Percentiles rank a stretch among this genome's conserved stretches.
Conservation (phyloP, 1,284 basidiomycete genomes). For the Trichosporon sp. region DNA sequence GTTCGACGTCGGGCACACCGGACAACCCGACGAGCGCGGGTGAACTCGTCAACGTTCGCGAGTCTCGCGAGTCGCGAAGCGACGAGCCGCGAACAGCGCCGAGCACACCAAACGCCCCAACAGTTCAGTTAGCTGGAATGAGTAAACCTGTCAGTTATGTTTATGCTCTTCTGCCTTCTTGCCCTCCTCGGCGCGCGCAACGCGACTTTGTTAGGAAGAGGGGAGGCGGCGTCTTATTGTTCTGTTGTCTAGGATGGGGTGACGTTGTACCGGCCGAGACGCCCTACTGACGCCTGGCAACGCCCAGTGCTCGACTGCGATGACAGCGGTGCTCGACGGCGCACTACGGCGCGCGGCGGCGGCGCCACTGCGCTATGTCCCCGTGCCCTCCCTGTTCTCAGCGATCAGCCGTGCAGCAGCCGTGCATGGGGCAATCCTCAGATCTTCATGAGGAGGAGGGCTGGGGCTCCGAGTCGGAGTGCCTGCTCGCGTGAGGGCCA, state of each 20-base stretch:
- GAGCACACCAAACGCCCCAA: too few species aligned
- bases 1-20: background rate
- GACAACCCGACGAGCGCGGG: background rate
- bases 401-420: too few species aligned
- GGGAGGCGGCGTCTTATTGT: background rate
- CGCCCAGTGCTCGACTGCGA: too few species aligned
- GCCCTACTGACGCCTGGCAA: background rate
- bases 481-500: background rate
- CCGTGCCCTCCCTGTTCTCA: background rate
- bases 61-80: background rate
- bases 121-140: background rate
- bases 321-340: too few species aligned
- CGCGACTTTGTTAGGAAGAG: too few species aligned
- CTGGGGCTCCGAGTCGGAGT: too few species aligned
- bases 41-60: background rate
- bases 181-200: too few species aligned
- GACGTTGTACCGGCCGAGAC: background rate
- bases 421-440: background rate
- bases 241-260: background rate
- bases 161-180: background rate
- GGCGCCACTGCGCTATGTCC: background rate
- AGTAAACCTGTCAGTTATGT: background rate
- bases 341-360: too few species aligned
- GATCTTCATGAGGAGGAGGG: background rate
- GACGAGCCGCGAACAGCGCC: background rate